Base-by-base conservation (phyloP, 129 eudicot genomes). In the Tanacetum coccineum region DNA sequence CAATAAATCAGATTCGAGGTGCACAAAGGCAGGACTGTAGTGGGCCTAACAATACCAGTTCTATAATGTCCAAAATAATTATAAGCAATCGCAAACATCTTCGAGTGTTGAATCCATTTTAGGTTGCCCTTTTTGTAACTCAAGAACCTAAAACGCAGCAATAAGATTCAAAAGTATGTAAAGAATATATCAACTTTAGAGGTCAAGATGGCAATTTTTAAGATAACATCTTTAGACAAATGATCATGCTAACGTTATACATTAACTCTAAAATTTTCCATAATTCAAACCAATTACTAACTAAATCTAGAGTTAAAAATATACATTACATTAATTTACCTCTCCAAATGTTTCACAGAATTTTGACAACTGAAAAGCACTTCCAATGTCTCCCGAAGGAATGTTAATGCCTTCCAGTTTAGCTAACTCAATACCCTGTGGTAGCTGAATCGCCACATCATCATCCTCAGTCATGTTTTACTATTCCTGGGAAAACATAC, bases 311-410 rank as follows among this genome's bases (percentile, higher is more conserved):
- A 22, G 25, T 22, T 22, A 22, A 0, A n/a, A 9, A 54, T 42
- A 22, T 22, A 0, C 2, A 22, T 1, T 22, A 22, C 25, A 22
- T 22, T 22, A 50, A 66, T 62, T 49, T 80, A 78, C 93, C 93
- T 82, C 77, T 67, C 86, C 93, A 78, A 86, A 86, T 9, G 88
- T 62, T 63, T 74, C 81, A 52, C 93, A 82, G 15, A 86, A 86
- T 71, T 82, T 85, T 46, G 80, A 54, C 59, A 83, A 78, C 68
- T 82, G 93, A 80, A 86, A 75, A 17, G 85, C 93, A 71, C 80
- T 70, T 72, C 88, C 93, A 39, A 71, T 50, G 66, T 82, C 88
- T 62, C 74, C 88, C 13, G 86, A 79, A 47, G 81, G 86, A 46
- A 86, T 21, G 66, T 80, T 84, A 32, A 80, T 66, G 21, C 73